phyloP scores from a whole-genome alignment of 1,284 basidiomycete genomes.

The Exobasidium cylindrosporum region DNA sequence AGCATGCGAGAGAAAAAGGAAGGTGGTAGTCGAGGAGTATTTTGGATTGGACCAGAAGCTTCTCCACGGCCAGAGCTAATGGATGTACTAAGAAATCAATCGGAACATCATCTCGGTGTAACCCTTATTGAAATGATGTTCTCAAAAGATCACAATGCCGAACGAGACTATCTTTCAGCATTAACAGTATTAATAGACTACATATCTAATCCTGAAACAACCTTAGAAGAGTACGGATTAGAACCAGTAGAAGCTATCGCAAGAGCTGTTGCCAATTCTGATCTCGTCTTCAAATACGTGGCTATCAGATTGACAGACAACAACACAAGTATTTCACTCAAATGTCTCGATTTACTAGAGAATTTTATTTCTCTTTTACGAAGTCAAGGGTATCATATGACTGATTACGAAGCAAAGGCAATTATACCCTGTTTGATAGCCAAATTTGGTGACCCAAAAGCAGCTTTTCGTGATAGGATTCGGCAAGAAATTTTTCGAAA shows the following conservation, averaged over 20 bases:
- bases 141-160: conserved; percentile 83
- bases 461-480: conserved; percentile 56
- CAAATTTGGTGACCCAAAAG: conserved; percentile 66
- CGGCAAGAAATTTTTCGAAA: conserved; percentile 57
- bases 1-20: conserved; percentile 74
- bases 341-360: conserved; percentile 84
- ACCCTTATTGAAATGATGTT: conserved; percentile 79
- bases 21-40: conserved; percentile 57
- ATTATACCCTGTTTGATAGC: conserved; percentile 86
- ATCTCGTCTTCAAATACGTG: conserved; percentile 88
- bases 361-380: conserved; percentile 71
- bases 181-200: conserved; percentile 72
- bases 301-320: conserved; percentile 88
- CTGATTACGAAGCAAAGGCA: conserved; percentile 80
- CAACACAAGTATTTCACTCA: conserved; percentile 83
- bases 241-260: conserved; percentile 64
- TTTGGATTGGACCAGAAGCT: conserved; percentile 67
- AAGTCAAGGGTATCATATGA: conserved; percentile 74
- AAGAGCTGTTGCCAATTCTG: conserved; percentile 82
- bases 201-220: conserved; percentile 63
- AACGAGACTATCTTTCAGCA: conserved; percentile 84
- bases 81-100: conserved; percentile 82
- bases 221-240: conserved; percentile 64
- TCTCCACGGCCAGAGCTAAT: conserved; percentile 79
- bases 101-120: conserved; percentile 77